phyloP scores from a whole-genome alignment of 1,284 basidiomycete species.

The Polyporus tsugae region DNA sequence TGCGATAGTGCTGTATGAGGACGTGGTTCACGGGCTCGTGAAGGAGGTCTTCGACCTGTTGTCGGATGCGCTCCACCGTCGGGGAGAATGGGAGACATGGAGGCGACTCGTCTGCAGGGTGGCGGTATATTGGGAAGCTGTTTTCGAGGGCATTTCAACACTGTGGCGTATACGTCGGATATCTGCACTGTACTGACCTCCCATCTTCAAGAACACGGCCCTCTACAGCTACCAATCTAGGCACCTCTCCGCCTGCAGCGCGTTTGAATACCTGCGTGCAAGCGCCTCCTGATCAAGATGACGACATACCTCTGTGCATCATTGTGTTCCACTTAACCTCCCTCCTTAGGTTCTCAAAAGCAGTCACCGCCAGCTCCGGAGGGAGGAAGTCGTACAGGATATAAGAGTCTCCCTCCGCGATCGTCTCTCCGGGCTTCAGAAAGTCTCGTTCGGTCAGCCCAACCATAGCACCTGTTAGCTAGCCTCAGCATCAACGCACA shows the following conservation, averaged over 20 bases:
- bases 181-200: constrained; percentile 50
- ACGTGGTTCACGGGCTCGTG: constrained; percentile 78
- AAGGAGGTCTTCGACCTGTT: constrained; percentile 61
- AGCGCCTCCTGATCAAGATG: background rate
- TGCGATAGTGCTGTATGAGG: constrained; percentile 79
- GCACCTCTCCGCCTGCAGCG: constrained; percentile 75
- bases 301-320: constrained; percentile 67
- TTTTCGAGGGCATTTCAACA: background rate
- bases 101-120: constrained; percentile 79
- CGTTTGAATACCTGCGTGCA: background rate
- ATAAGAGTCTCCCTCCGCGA: constrained; percentile 73
- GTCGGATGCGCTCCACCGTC: constrained; percentile 68
- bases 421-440: constrained; percentile 48
- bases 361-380: constrained; percentile 55
- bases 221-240: constrained; percentile 76
- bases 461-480: background rate
- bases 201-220: constrained; percentile 68
- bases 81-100: constrained; percentile 69
- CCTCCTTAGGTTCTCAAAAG: constrained; percentile 61
- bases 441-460: constrained; percentile 9
- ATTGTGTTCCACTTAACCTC: constrained; percentile 79
- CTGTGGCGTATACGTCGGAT: background rate
- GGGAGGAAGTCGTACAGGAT: constrained; percentile 65
- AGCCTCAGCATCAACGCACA: background rate
- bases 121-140: constrained; percentile 80